phyloP scores from a whole-genome alignment of 352 stramenopile species.

The Pythium brassicae region DNA sequence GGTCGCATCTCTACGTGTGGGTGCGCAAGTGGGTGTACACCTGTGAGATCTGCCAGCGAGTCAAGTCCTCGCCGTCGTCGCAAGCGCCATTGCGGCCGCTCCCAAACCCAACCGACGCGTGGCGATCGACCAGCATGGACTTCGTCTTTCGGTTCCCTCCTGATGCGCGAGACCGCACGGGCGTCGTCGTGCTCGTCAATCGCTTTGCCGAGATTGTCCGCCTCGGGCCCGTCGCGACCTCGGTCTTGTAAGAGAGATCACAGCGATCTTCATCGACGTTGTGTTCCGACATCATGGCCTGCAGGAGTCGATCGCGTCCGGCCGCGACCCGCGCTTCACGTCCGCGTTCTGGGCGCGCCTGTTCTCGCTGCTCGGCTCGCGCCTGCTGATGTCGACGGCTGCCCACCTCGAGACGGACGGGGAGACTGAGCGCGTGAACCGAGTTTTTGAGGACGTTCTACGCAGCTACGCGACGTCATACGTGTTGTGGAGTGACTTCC shows the following conservation, averaged over 20 bases:
- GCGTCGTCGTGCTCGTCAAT: constrained; percentile 24
- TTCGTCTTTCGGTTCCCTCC: not conserved
- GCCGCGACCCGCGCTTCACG: constrained; percentile 12
- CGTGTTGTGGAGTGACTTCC: constrained; percentile 13
- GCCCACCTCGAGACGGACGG: constrained; percentile 12
- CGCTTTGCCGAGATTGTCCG: constrained; percentile 27
- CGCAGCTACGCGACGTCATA: constrained; percentile 4
- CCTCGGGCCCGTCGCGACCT: constrained; percentile 1
- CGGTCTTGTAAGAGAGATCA: constrained; percentile 15
- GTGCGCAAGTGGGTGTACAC: not conserved
- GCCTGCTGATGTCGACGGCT: constrained; percentile 8
- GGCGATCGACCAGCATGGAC: constrained; percentile 2
- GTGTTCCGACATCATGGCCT: constrained; percentile 21
- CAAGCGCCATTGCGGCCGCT: not conserved
- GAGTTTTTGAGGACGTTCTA: constrained; percentile 2
- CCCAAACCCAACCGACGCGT: not conserved
- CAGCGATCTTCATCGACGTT: constrained; percentile 20
- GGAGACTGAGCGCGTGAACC: constrained; percentile 11
- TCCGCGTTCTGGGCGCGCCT: constrained; percentile 1
- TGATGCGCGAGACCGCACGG: constrained; percentile 9
- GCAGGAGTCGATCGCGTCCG: constrained; percentile 11
- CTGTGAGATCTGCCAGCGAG: not conserved
- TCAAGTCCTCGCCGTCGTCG: not conserved
- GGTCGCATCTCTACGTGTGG: not conserved
- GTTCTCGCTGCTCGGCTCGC: not conserved